Evolutionary conservation across 495 filamentous ascomycete genomes (phyloP).

Genomic region (Cetradonia linearis): DNA sequence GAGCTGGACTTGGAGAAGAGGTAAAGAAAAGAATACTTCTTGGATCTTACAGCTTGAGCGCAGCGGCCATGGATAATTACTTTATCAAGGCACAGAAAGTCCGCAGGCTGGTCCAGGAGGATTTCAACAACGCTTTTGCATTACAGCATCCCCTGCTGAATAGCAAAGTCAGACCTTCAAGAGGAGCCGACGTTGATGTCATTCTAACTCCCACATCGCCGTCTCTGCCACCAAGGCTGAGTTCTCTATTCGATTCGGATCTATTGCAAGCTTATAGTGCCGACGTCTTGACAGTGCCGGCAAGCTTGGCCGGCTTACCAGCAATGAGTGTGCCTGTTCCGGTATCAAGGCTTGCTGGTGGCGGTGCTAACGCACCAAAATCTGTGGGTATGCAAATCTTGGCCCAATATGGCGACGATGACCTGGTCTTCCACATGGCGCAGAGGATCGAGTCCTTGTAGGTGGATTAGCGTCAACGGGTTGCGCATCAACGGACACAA

Average conservation of each 20-base stretch:
- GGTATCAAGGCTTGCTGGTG: constrained; percentile 24
- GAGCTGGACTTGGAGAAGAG: constrained; percentile 67
- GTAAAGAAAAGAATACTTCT: constrained; percentile 79
- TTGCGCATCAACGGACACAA: neutral
- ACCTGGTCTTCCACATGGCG: constrained; percentile 48
- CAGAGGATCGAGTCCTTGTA: constrained; percentile 31
- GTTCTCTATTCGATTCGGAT: constrained; percentile 36
- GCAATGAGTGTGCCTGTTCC: constrained; percentile 73
- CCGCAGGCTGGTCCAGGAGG: constrained; percentile 68
- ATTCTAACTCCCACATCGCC: constrained; percentile 83
- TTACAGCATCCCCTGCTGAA: constrained; percentile 54
- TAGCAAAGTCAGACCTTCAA: constrained; percentile 36
- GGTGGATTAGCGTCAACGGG: neutral
- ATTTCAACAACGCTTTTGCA: constrained; percentile 73
- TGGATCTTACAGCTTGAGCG: constrained; percentile 83
- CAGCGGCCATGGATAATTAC: constrained; percentile 88
- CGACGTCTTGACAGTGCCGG: constrained; percentile 92
- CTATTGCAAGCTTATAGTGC: constrained; percentile 64
- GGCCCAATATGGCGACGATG: constrained; percentile 85
- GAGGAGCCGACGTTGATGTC: constrained; percentile 60
- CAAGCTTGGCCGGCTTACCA: constrained; percentile 84
- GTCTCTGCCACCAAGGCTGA: constrained; percentile 58
- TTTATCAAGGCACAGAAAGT: constrained; percentile 89
- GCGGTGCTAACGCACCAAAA: constrained; percentile 19
- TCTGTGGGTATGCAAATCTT: constrained; percentile 74